Evolutionary conservation across 179 eudicot species (phyloP), one percentile per base, ranked within the genome.

Genomic region (Amaranthus tricolor): DNA sequence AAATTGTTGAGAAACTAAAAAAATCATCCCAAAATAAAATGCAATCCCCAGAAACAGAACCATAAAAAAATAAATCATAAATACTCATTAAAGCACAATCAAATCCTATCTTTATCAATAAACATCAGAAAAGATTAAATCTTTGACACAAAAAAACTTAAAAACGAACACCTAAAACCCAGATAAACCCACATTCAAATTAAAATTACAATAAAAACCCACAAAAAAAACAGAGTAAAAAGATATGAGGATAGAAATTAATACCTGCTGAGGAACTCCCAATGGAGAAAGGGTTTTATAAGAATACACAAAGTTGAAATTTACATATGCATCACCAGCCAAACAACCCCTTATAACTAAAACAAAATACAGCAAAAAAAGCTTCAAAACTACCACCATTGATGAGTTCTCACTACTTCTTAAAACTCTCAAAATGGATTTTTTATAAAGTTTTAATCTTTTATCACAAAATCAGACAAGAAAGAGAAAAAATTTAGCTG

Each of bases 221-320:
- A 15, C 17, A 51, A 24, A 56, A 20, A 14, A 72, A 67, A 73
- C 62, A 77, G 71, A 52, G 72, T 9, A 19, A 68, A 58, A 53
- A 31, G 40, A 31, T 31, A 53, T 12, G 58, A 15, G 49, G 8
- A 68, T 17, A 1, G 17, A 52, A 20, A 52, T 20, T 20, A 70
- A 60, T 62, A 92, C 98, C 96, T 88, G 91, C 71, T 91, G 96
- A 70, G 89, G 81, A 68, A 87, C 84, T 63, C 94, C 98, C 75
- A 93, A 84, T 50, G 98, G 94, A 76, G 96, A 89, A 52, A 83
- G 86, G 51, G 88, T 88, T 68, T 86, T 86, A 82, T 91, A 93
- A 74, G 98, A 82, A 74, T 82, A 79, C 60, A 80, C 86, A 70
- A 93, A 85, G 3, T 78, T 51, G 53, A 70, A 83, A 65, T 77